A percentile compares a stretch with the other conserved stretches of the same genome.
Evolutionary conservation across 352 stramenopile genomes (phyloP).

Genomic region (Peronosclerospora sorghi): DNA sequence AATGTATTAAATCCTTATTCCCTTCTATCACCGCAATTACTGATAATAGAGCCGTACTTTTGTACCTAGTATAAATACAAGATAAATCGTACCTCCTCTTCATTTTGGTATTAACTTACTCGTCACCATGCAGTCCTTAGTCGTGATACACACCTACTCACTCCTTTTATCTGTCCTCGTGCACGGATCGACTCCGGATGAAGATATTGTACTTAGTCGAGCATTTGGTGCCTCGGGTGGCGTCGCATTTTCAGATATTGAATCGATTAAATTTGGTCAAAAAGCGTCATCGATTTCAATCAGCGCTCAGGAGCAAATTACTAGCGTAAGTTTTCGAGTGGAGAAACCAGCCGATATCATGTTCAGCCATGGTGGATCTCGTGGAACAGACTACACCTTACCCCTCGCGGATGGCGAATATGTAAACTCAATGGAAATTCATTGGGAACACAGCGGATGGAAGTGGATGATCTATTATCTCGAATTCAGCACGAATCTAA

Average conservation of each 20-base stretch:
- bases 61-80: too few species aligned
- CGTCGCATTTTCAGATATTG: conserved; percentile 20
- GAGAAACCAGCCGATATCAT: conserved; percentile 6
- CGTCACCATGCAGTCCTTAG: too few species aligned
- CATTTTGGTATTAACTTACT: too few species aligned
- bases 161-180: too few species aligned
- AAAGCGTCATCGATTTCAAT: conserved; percentile 14
- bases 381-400: conserved; percentile 12
- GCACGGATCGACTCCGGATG: too few species aligned
- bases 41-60: too few species aligned
- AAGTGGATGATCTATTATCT: conserved; percentile 16
- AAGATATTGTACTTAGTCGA: conserved; percentile 19
- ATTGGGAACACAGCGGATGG: conserved; percentile 9
- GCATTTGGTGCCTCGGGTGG: conserved; percentile 12
- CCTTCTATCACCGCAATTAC: too few species aligned
- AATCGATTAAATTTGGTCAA: conserved; percentile 12
- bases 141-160: too few species aligned
- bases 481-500: conserved; percentile 12
- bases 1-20: too few species aligned
- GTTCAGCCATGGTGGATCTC: conserved; percentile 15
- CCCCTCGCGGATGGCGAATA: conserved; percentile 13
- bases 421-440: conserved; percentile 18
- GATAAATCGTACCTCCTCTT: too few species aligned
- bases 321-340: conserved; percentile 7
- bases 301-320: conserved; percentile 9